Evolutionary conservation across 495 filamentous ascomycete species (phyloP), one percentile per base, ranked within the genome.

Genomic region (Lepraria neglecta): DNA sequence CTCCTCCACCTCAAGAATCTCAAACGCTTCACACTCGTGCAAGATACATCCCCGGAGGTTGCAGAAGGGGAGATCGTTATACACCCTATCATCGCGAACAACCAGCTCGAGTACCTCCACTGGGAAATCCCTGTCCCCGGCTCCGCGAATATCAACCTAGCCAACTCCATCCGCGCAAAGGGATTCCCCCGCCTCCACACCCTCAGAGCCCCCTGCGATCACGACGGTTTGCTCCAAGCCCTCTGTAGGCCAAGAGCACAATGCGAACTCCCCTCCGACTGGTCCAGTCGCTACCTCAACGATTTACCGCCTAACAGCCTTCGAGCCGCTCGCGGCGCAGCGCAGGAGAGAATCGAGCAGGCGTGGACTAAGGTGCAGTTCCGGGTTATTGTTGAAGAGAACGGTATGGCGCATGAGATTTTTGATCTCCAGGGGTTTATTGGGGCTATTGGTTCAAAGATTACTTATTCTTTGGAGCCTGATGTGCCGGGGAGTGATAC

Each of bases 171-270:
- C 57, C 72, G 77, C 3, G 79, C 80, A 17, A 76, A 74, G 12
- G 87, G 87, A 5, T 92, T 96, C 67, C 91, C 91, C 0, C 69
- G 76, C 3, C 77, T 96, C 4, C 79, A 80, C 50, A 75, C 74
- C 3, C 71, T 96, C 15, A 84, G 91, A 47, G 82, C 87, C 9
- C 89, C 89, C 6, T 84, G 82, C 52, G 89, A 92, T 66, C 81
- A 87, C 40, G 82, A 91, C 24, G 89, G 87, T 21, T 73, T 81
- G 30, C 82, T 92, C 40, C 89, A 92, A 65, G 75, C 76, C 0
- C 80, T 90, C 15, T 92, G 89, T 67, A 80, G 75, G 50, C 89
- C 87, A 50, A 73, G 74, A 27, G 76, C 74, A 38, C 73, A 78
- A 57, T 78, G 81, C 42, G 60, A 79, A 62, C 72, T 75, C 62